Evolutionary conservation across 768 basidiomycete species (phyloP).

Genomic region (Suillus occidentalis): DNA sequence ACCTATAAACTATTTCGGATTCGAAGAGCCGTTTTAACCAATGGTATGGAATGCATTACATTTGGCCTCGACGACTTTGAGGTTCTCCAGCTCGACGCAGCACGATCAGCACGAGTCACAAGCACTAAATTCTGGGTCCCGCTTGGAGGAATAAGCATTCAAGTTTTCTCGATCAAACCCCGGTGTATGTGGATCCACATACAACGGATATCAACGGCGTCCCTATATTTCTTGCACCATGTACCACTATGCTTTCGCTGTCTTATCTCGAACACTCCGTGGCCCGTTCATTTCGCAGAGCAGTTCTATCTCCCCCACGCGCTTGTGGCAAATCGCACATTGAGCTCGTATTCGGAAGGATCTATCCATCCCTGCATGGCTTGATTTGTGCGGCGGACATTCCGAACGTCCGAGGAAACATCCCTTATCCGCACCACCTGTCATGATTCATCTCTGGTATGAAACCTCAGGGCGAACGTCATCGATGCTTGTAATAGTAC

Average conservation of each 20-base stretch:
- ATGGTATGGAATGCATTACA: background rate
- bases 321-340: background rate
- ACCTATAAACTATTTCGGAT: background rate
- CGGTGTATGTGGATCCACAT: background rate
- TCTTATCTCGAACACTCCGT: background rate
- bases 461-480: background rate
- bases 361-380: background rate
- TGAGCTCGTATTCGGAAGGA: background rate
- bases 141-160: background rate
- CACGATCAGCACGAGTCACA: background rate
- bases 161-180: background rate
- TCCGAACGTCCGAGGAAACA: slow-evolving; percentile 6
- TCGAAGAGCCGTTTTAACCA: background rate
- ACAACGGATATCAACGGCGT: background rate
- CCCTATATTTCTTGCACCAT: background rate
- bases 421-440: slow-evolving; percentile 4
- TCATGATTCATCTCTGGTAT: slow-evolving; percentile 6
- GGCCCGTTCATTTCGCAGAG: too few species aligned
- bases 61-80: too few species aligned
- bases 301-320: background rate
- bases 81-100: background rate
- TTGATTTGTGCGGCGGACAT: background rate
- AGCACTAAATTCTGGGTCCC: background rate
- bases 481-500: background rate
- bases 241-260: background rate